Evolutionary conservation across 108 stramenopile species (phyloP), one percentile per base, ranked within the genome.

Genomic region (Thalassiosira profunda): DNA sequence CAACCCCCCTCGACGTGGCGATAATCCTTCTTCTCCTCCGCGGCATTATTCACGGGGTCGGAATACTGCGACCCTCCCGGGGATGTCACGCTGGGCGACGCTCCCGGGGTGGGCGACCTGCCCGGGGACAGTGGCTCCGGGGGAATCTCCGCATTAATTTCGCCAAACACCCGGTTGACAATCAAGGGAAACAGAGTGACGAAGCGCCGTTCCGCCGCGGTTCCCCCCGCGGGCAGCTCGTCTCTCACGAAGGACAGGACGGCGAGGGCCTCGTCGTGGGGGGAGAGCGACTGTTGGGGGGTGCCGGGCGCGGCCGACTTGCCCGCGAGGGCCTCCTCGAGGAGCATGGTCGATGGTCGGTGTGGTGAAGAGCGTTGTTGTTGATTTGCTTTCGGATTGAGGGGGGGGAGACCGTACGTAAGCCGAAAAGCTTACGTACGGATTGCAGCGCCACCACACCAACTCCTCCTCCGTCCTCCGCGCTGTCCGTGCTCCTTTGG

Each of bases 171-270:
- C 26, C 90, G 86, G 38, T 88, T 81, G 24, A 84, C 86, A 41
- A 91, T 70, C 15, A 86, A 73, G 4, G 82, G 72, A 59, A 86
- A 91, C 17, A 89, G 76, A 55, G 60, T 58, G 37, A 90, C 67
- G 63, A 94, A 94, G 3, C 90, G 84, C 21, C 60, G 56, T 59
- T 94, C 93, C 23, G 93, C 87, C 1, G 76, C 54, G n/a, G 83
- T 40, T 1, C 93, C 93, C 5, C 93, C 93, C 11, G 83, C 86
- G 23, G 87, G 84, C 5, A 95, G 70, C 67, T 92, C 90, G 31
- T 80, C 74, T 30, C 86, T 73, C 9, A 95, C 59, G 73, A 88
- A 95, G 29, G 86, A 78, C 33, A 92, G 83, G 43, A 95, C 65
- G 55, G 85, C 84, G 31, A 83, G 66, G 7, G 90, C 90, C 18